These are phyloP conservation scores for Diaporthe humulicola DNA, from an alignment of 2,329 filamentous ascomycete genomes.

Conservation along the genomic window DNA sequence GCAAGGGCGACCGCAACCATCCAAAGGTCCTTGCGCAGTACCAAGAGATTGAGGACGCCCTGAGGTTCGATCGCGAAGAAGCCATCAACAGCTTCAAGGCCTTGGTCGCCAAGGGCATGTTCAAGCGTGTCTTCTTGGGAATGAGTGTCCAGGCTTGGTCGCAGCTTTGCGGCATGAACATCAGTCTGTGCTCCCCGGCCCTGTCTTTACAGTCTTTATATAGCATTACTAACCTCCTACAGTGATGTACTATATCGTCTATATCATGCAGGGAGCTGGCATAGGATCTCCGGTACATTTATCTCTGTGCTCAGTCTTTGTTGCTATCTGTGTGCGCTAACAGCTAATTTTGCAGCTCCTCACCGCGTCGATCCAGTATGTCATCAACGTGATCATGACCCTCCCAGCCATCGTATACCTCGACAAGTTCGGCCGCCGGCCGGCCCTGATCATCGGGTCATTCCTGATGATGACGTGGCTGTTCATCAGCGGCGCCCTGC, in stretches of 20 bases:
- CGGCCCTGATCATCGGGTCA: constrained; percentile 66
- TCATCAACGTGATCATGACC: constrained; percentile 73
- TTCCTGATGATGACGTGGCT: constrained; percentile 72
- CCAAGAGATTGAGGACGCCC: constrained; percentile 69
- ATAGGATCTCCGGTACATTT: constrained; percentile 60
- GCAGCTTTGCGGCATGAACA: constrained; percentile 72
- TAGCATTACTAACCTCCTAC: background rate
- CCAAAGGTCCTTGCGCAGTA: constrained; percentile 74
- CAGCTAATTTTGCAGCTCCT: constrained; percentile 52
- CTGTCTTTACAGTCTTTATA: background rate
- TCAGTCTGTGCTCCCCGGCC: constrained; percentile 55
- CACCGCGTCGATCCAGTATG: constrained; percentile 73
- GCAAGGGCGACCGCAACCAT: constrained; percentile 66
- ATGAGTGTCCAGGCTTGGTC: constrained; percentile 72
- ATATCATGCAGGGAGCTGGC: constrained; percentile 70
- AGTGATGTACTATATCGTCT: constrained; percentile 65
- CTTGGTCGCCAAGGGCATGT: constrained; percentile 63
- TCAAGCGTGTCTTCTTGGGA: constrained; percentile 69
- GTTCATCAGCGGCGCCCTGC: constrained; percentile 72
- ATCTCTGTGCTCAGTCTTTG: background rate
- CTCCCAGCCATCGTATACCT: constrained; percentile 72
- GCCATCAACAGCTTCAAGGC: constrained; percentile 62
- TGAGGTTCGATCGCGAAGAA: constrained; percentile 67
- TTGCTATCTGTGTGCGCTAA: background rate
- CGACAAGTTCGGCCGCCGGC: constrained; percentile 70